A percentile compares a stretch with the other conserved stretches of the same genome.
Conservation (phyloP, 768 basidiomycete species). For the Suillus spraguei region DNA sequence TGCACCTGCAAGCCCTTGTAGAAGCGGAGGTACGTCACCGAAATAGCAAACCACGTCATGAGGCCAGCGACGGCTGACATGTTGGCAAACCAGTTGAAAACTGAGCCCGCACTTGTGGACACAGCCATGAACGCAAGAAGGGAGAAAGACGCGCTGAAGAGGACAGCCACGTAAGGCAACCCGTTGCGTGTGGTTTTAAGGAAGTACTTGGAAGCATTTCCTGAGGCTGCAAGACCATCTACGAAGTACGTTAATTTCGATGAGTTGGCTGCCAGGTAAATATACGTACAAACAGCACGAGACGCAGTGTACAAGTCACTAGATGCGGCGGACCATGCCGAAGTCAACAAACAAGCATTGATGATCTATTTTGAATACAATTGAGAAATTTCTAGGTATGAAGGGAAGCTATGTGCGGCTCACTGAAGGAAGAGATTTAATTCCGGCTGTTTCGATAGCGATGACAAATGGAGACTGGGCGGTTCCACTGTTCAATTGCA, state of each 20-base stretch:
- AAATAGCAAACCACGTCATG: slow-evolving; percentile 82
- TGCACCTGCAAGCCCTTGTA: slow-evolving; percentile 80
- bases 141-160: slow-evolving; percentile 66
- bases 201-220: slow-evolving; percentile 86
- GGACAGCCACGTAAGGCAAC: slow-evolving; percentile 73
- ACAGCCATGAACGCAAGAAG: slow-evolving; percentile 81
- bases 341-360: slow-evolving; percentile 81
- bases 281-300: slow-evolving; percentile 72
- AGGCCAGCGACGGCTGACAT: slow-evolving; percentile 70
- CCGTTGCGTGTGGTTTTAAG: slow-evolving; percentile 67
- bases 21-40: slow-evolving; percentile 80
- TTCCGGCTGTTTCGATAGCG: slow-evolving; percentile 82
- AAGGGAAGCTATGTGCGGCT: slow-evolving; percentile 24
- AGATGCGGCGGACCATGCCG: slow-evolving; percentile 91
- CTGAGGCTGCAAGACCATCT: slow-evolving; percentile 82
- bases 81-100: slow-evolving; percentile 81
- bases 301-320: slow-evolving; percentile 91
- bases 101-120: slow-evolving; percentile 61
- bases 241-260: slow-evolving; percentile 9
- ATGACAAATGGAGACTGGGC: slow-evolving; percentile 90
- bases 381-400: background rate
- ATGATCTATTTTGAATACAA: slow-evolving; percentile 51
- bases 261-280: background rate
- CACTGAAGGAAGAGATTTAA: slow-evolving; percentile 82
- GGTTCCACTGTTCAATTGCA: slow-evolving; percentile 55